Percentiles rank a stretch among this genome's conserved stretches.
Evolutionary conservation across 345 rosid genomes (phyloP).

Genomic region (Iberis pinnata): DNA sequence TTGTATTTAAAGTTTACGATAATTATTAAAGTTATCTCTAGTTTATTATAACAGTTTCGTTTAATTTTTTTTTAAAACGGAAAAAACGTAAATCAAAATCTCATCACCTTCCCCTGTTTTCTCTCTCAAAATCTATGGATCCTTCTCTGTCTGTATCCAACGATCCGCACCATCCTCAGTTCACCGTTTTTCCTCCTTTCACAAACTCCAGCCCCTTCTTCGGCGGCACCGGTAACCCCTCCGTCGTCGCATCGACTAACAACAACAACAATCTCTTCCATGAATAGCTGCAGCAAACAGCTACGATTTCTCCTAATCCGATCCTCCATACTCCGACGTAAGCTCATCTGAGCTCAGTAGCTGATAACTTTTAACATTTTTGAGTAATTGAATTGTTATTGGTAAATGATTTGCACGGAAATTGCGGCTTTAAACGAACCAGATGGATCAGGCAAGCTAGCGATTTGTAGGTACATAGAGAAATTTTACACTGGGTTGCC

Average conservation of each 20-base stretch:
- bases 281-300: slow-evolving; percentile 6
- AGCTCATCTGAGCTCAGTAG: slow-evolving; percentile 11
- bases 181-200: slow-evolving; percentile 20
- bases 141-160: slow-evolving; percentile 28
- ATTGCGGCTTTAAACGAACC: slow-evolving; percentile 60
- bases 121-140: slow-evolving; percentile 37
- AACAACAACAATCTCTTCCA: slow-evolving; percentile 27
- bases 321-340: slow-evolving; percentile 38
- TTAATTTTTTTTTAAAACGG: too few relatives aligned
- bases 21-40: too few relatives aligned
- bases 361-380: background rate
- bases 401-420: slow-evolving; percentile 74
- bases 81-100: slow-evolving; percentile 29
- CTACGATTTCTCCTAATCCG: slow-evolving; percentile 16
- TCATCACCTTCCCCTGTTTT: slow-evolving; percentile 23
- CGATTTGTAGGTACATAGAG: slow-evolving; percentile 72
- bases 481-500: slow-evolving; percentile 52
- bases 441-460: slow-evolving; percentile 78
- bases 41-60: too few relatives aligned
- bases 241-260: slow-evolving; percentile 13
- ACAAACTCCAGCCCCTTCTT: slow-evolving; percentile 15
- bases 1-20: too few relatives aligned
- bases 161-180: slow-evolving; percentile 31
- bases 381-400: background rate
- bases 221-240: background rate